A percentile compares a stretch with the other conserved stretches of the same genome.
Evolutionary conservation across 2,329 filamentous ascomycete genomes (phyloP).

Genomic region (Pseudogymnoascus verrucosus): DNA sequence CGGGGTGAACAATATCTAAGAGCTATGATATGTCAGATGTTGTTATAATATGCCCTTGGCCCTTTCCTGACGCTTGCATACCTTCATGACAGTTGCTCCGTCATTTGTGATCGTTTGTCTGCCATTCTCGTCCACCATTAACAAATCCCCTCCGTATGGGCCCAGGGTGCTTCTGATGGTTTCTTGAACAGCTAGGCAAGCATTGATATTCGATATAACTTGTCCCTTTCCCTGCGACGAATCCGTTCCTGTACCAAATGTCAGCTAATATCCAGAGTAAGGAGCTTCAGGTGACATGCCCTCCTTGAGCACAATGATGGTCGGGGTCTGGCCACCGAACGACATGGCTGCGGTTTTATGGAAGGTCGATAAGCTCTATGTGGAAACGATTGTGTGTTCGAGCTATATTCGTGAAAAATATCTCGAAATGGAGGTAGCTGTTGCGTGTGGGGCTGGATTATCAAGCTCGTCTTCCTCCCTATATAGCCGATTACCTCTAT

Average conservation of each 20-base stretch:
- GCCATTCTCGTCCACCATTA: constrained; percentile 94
- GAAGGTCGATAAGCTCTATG: constrained; percentile 1
- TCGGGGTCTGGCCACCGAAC: constrained; percentile 94
- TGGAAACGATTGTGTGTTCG: background rate
- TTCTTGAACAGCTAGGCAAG: constrained; percentile 88
- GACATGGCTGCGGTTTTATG: constrained; percentile 52
- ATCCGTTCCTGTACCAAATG: constrained; percentile 67
- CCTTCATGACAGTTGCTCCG: constrained; percentile 98
- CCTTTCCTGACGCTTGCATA: constrained; percentile 30
- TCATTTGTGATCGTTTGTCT: constrained; percentile 98
- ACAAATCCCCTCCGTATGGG: constrained; percentile 90
- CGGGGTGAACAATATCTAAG: constrained; percentile 96
- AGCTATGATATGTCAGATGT: constrained; percentile 47
- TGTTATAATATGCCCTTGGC: background rate
- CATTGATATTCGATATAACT: constrained; percentile 96
- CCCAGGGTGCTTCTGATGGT: constrained; percentile 95
- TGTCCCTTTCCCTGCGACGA: constrained; percentile 95
- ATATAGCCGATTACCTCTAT: constrained; percentile 8
- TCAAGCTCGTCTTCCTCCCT: constrained; percentile 6
- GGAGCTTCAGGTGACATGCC: constrained; percentile 49
- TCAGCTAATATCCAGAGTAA: constrained; percentile 12
- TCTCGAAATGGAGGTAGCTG: constrained; percentile 2
- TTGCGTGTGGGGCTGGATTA: constrained; percentile 6
- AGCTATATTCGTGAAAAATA: constrained; percentile 8
- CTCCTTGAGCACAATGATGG: constrained; percentile 96